phyloP scores from a whole-genome alignment of 2,329 filamentous ascomycete genomes.

The Sordariomycetes sp. region DNA sequence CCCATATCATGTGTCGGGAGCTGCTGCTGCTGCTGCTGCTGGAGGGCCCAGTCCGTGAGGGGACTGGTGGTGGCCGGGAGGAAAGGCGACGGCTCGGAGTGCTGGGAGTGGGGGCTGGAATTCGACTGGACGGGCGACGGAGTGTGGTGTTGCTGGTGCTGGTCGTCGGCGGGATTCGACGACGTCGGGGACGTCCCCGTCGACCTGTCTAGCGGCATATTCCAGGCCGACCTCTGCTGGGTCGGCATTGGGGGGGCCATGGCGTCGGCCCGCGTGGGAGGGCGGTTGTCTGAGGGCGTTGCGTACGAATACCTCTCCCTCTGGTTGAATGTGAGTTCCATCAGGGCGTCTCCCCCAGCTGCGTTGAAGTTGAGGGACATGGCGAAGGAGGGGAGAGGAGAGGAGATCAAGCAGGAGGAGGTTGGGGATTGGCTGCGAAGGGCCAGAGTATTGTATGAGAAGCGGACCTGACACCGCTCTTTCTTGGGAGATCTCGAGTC shows the following conservation, averaged over 20 bases:
- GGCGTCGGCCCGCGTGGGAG: constrained; percentile 13
- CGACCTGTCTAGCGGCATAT: constrained; percentile 42
- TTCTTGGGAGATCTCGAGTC: constrained; percentile 14
- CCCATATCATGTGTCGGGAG: constrained; percentile 17
- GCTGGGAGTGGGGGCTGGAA: constrained; percentile 41
- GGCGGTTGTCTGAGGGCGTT: constrained; percentile 16
- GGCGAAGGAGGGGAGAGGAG: constrained; percentile 12
- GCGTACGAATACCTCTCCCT: constrained; percentile 43
- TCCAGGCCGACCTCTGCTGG: constrained; percentile 30
- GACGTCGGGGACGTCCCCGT: constrained; percentile 30
- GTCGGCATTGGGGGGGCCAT: constrained; percentile 23
- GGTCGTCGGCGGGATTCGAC: constrained; percentile 40
- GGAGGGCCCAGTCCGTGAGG: constrained; percentile 52
- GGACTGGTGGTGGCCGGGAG: constrained; percentile 34
- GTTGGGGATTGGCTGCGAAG: constrained; percentile 15
- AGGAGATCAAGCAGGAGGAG: constrained; percentile 14
- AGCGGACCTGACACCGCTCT: constrained; percentile 30
- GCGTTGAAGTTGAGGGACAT: constrained; percentile 51
- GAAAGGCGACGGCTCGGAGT: constrained; percentile 44
- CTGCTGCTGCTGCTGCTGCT: constrained; percentile 31
- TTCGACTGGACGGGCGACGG: constrained; percentile 37
- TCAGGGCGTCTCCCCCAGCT: constrained; percentile 42
- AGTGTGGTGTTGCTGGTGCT: constrained; percentile 22
- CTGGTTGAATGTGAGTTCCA: constrained; percentile 51
- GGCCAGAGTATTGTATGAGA: constrained; percentile 23